phyloP scores from a whole-genome alignment of 2,329 filamentous ascomycete species.

The Clarireedia paspali region DNA sequence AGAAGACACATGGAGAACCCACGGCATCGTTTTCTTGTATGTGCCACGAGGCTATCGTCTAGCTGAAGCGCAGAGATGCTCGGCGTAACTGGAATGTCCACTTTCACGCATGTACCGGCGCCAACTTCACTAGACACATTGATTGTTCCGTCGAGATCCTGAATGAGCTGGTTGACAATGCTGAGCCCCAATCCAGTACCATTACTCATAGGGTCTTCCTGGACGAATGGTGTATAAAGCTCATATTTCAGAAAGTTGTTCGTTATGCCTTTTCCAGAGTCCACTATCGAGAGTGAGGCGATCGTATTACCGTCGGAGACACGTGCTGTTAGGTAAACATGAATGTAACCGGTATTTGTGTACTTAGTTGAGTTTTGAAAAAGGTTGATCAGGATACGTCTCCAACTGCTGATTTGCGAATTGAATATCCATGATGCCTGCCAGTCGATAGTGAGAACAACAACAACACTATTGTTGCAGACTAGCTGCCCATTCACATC shows the following conservation, averaged over 20 bases:
- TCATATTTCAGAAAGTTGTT: slow-evolving; percentile 49
- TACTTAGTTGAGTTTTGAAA: slow-evolving; percentile 57
- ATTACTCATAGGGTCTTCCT: slow-evolving; percentile 51
- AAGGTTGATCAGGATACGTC: slow-evolving; percentile 50
- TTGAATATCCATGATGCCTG: slow-evolving; percentile 43
- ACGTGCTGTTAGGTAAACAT: slow-evolving; percentile 30
- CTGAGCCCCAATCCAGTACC: slow-evolving; percentile 55
- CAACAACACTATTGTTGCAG: slow-evolving; percentile 27
- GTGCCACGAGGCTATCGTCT: slow-evolving; percentile 2
- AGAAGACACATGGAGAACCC: slow-evolving; percentile 16
- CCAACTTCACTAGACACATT: slow-evolving; percentile 46
- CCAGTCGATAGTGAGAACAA: slow-evolving; percentile 33
- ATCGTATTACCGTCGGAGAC: background rate
- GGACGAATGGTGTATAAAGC: slow-evolving; percentile 52
- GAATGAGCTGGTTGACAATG: slow-evolving; percentile 52
- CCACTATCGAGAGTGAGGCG: slow-evolving; percentile 40
- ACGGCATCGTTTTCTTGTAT: slow-evolving; percentile 10
- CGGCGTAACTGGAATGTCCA: slow-evolving; percentile 34
- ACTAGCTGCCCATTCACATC: background rate
- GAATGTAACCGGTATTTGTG: slow-evolving; percentile 43
- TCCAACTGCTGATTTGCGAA: slow-evolving; percentile 43
- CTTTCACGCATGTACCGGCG: slow-evolving; percentile 45
- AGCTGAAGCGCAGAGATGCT: background rate
- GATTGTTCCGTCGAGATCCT: slow-evolving; percentile 51
- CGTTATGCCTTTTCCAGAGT: slow-evolving; percentile 57